Evolutionary conservation across 2,329 filamentous ascomycete genomes (phyloP).

Genomic region (Cadophora sp.): DNA sequence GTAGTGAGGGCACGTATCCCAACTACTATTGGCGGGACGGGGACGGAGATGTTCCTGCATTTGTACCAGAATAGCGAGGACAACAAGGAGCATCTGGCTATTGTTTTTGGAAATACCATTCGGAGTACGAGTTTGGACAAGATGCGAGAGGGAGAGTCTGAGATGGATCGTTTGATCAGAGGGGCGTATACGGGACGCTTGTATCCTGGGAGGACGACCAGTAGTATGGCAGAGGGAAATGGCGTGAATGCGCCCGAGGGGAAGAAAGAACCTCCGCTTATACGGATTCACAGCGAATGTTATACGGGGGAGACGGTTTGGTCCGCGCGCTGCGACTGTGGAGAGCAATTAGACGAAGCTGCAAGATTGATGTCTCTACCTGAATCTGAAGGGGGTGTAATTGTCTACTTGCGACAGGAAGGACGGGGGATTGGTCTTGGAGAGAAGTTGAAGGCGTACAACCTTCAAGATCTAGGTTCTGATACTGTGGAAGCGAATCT

Average conservation of each 20-base stretch:
- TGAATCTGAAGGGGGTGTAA: conserved; percentile 77
- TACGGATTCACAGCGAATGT: conserved; percentile 96
- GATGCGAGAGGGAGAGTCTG: conserved; percentile 76
- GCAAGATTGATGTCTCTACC: conserved; percentile 88
- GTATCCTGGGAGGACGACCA: conserved; percentile 78
- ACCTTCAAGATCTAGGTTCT: conserved; percentile 94
- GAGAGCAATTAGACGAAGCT: conserved; percentile 96
- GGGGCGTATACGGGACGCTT: conserved; percentile 91
- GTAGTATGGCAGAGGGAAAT: conserved; percentile 15
- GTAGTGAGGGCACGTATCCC: conserved; percentile 94
- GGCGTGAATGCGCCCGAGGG: background rate
- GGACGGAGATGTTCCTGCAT: conserved; percentile 96
- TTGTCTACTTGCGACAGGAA: conserved; percentile 95
- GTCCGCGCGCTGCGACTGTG: conserved; percentile 97
- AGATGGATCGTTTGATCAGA: conserved; percentile 90
- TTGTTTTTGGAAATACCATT: conserved; percentile 91
- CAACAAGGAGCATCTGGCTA: conserved; percentile 94
- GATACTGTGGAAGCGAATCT: conserved; percentile 98
- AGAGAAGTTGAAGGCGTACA: conserved; percentile 98
- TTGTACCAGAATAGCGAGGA: conserved; percentile 93
- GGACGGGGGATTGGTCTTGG: conserved; percentile 93
- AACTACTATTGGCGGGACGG: conserved; percentile 69
- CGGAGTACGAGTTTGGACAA: conserved; percentile 76
- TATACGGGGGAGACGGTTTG: conserved; percentile 99
- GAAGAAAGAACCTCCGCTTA: conserved; percentile 62